phyloP scores from a whole-genome alignment of 306 rosid species.

The Glycine soja region DNA sequence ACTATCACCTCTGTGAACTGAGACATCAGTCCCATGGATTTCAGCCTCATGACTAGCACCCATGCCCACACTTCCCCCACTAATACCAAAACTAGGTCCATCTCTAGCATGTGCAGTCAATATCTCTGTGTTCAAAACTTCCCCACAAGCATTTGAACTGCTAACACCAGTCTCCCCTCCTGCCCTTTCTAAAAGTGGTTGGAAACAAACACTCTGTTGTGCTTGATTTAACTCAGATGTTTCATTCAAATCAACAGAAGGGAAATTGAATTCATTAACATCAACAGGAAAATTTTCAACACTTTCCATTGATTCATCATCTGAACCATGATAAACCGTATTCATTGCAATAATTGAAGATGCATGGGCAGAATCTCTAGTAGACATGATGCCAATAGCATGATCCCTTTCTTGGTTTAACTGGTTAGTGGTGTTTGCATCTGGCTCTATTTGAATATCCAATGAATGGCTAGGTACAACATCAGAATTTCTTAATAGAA shows the following conservation, averaged over 20 bases:
- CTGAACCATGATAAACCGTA: slow-evolving; percentile 65
- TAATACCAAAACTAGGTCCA: slow-evolving; percentile 91
- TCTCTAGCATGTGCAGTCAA: slow-evolving; percentile 80
- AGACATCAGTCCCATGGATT: slow-evolving; percentile 90
- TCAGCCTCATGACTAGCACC: slow-evolving; percentile 99
- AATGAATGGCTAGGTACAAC: slow-evolving; percentile 69
- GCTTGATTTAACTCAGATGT: slow-evolving; percentile 93
- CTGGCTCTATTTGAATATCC: slow-evolving; percentile 63
- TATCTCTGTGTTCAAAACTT: slow-evolving; percentile 86
- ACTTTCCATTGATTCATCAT: slow-evolving; percentile 96
- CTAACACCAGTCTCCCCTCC: slow-evolving; percentile 88
- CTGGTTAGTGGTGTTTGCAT: slow-evolving; percentile 45
- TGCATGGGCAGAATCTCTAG: slow-evolving; percentile 87
- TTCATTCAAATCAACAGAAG: slow-evolving; percentile 87
- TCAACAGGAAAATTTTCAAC: slow-evolving; percentile 86
- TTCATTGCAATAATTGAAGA: slow-evolving; percentile 98
- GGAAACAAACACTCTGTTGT: slow-evolving; percentile 80
- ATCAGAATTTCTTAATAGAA: slow-evolving; percentile 63
- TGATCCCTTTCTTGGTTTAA: slow-evolving; percentile 71
- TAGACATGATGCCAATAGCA: slow-evolving; percentile 58
- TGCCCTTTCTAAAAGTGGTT: slow-evolving; percentile 65
- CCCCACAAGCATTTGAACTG: slow-evolving; percentile 96
- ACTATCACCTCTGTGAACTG: slow-evolving; percentile 91
- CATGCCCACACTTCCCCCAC: slow-evolving; percentile 99
- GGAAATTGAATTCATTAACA: slow-evolving; percentile 75